Evolutionary conservation across 2,329 filamentous ascomycete species (phyloP).

Genomic region (Pleurostoma richardsiae): DNA sequence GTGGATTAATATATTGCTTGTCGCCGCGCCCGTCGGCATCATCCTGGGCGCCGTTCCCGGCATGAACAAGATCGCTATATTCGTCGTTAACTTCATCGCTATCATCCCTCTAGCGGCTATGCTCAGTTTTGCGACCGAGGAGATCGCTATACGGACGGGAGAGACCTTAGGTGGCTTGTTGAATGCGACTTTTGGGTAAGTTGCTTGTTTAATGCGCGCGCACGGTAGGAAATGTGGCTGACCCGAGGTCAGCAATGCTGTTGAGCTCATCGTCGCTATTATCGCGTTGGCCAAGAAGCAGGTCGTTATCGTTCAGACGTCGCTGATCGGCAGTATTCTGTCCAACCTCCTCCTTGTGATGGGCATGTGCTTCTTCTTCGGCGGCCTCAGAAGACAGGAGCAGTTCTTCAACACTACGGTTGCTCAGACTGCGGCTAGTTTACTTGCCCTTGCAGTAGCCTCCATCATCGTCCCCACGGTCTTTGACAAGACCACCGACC

Average conservation of each 20-base stretch:
- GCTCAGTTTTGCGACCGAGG: constrained; percentile 84
- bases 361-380: constrained; percentile 90
- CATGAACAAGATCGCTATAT: constrained; percentile 60
- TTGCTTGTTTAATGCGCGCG: constrained; percentile 3
- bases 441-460: constrained; percentile 74
- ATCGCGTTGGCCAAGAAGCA: constrained; percentile 72
- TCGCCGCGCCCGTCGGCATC: constrained; percentile 77
- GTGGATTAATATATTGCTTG: constrained; percentile 78
- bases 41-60: constrained; percentile 58
- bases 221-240: no score
- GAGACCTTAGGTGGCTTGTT: constrained; percentile 84
- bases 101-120: constrained; percentile 85
- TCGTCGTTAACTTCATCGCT: constrained; percentile 89
- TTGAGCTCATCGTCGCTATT: constrained; percentile 77
- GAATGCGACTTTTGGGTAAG: constrained; percentile 82
- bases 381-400: constrained; percentile 70
- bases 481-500: constrained; percentile 54
- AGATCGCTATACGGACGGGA: constrained; percentile 75
- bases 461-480: constrained; percentile 87
- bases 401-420: constrained; percentile 92
- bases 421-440: constrained; percentile 79
- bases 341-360: constrained; percentile 86
- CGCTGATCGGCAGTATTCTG: constrained; percentile 84
- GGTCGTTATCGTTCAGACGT: constrained; percentile 85
- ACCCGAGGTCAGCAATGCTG: constrained; percentile 58